Evolutionary conservation across 2,329 filamentous ascomycete genomes (phyloP), one percentile per base, ranked within the genome.

Genomic region (Venturia pyrina): DNA sequence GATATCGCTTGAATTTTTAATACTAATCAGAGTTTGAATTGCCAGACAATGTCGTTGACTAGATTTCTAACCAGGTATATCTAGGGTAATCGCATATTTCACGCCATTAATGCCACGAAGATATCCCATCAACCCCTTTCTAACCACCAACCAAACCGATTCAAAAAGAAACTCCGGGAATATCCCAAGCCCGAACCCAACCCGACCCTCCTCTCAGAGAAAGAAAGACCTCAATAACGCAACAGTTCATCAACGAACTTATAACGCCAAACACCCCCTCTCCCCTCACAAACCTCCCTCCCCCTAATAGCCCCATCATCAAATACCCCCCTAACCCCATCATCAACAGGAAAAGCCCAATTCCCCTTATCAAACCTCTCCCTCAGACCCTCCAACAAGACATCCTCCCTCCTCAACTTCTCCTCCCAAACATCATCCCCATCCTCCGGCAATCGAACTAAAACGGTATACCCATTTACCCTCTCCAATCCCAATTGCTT

Each of bases 341-440:
- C 43, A 64, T 64, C 28, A 48, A 56, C 13, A 50, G 62, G 62
- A 3, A 64, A 32, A 57, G 53, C 65, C 65, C 65, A 66, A 64
- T 63, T 64, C 41, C 21, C 24, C 40, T 34, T n/a, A 50, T 66
- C 65, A 48, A 28, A 1, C 61, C 40, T 63, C 46, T 64, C 65
- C 61, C 64, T 43, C 65, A 66, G 41, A 28, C 5, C 34, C n/a
- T 64, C 44, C 43, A 66, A 53, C 32, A 66, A n/a, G 3, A 7
- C 46, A 21, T 50, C 48, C 32, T 66, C 65, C 59, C 43, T 32
- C 43, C 48, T 50, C 65, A 48, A 48, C 46, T 66, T 66, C 65
- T 41, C 43, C 2, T 43, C 61, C 59, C 59, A 66, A 6, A 24
- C 28, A 4, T 64, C 65, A 37, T 66, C 60, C 17, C 44, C 41